Evolutionary conservation across 2,329 filamentous ascomycete species (phyloP).

Genomic region (Clonostachys chloroleuca): DNA sequence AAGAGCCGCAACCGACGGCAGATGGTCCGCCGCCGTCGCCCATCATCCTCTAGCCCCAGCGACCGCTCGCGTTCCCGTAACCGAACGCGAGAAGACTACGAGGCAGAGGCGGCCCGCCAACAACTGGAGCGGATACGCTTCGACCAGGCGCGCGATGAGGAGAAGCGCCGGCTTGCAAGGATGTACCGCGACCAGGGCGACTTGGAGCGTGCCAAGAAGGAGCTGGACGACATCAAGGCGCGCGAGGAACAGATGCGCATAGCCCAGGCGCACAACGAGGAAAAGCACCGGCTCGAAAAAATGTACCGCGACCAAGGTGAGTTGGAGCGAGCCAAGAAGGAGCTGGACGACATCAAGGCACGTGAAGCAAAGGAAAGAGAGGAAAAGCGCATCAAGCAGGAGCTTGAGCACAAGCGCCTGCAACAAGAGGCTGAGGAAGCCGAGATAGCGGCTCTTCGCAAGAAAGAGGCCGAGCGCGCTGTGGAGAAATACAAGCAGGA

Average conservation of each 20-base stretch:
- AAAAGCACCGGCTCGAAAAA: conserved; percentile 15
- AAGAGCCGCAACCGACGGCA: neutral
- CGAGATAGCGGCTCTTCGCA: conserved; percentile 34
- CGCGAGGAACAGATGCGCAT: conserved; percentile 44
- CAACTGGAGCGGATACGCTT: conserved; percentile 40
- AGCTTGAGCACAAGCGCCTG: conserved; percentile 44
- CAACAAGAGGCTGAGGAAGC: conserved; percentile 36
- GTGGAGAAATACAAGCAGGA: conserved; percentile 47
- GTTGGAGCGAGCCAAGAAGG: conserved; percentile 41
- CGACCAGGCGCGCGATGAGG: conserved; percentile 25
- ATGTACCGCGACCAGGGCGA: conserved; percentile 40
- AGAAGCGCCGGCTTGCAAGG: conserved; percentile 24
- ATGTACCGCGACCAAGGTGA: conserved; percentile 40
- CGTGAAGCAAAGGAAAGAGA: conserved; percentile 41
- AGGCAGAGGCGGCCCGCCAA: conserved; percentile 29
- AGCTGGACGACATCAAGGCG: conserved; percentile 41
- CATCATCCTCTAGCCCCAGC: conserved; percentile 26
- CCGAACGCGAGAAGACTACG: conserved; percentile 34
- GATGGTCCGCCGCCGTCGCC: conserved; percentile 18
- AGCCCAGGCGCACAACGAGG: too few species aligned
- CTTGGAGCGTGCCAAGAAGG: conserved; percentile 41
- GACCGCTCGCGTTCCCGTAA: conserved; percentile 14
- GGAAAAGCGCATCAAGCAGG: conserved; percentile 45
- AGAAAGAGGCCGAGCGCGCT: conserved; percentile 44
- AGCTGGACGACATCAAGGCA: conserved; percentile 41